Base-by-base conservation (phyloP, 495 filamentous ascomycete genomes). In the Penicillium coffeae region DNA sequence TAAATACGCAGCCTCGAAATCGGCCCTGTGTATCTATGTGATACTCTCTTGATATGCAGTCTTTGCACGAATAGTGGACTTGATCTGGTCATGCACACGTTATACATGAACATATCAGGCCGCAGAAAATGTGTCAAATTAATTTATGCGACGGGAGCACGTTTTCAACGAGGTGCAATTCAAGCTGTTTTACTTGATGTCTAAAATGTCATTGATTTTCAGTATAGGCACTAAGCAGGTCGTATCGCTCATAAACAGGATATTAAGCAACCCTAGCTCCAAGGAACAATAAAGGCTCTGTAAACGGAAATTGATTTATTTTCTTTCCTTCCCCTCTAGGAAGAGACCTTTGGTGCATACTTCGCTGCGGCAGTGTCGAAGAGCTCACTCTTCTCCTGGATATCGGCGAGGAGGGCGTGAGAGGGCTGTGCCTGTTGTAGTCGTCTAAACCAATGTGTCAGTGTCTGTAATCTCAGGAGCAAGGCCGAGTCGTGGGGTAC, bases 311-410 rank as follows among this genome's bases (percentile, higher is more conserved):
- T 38, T 37, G 38, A 49, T 45, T 32, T 47, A 36, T 20, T 34
- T 50, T 36, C 33, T 32, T 21, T 15, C 18, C 39, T 25, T 12
- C 19, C 13, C 27, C 19, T 35, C 39, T 64, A 86, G 45, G 81
- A 80, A 14, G 80, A 71, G 38, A 85, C 83, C 68, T 85, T 90
- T 9, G 87, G 77, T 38, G 82, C 77, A 65, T 87, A 92, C 66
- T 90, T 93, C 2, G 77, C 71, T 3, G 88, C 88, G 4, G 88
- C 86, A 49, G 81, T 82, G 62, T 93, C 89, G 59, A 95, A 95
- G 44, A 86, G 61, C 12, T 73, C 80, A 59, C 78, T 84, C 80
- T 91, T 94, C 69, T 88, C 86, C 45, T 82, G 72, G 30, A 91
- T 59, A 52, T 91, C 88, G 35, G 60, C 54, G 50, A 94, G 63